Base-by-base conservation (phyloP, 495 filamentous ascomycete species). In the Tetracladium setigerum region DNA sequence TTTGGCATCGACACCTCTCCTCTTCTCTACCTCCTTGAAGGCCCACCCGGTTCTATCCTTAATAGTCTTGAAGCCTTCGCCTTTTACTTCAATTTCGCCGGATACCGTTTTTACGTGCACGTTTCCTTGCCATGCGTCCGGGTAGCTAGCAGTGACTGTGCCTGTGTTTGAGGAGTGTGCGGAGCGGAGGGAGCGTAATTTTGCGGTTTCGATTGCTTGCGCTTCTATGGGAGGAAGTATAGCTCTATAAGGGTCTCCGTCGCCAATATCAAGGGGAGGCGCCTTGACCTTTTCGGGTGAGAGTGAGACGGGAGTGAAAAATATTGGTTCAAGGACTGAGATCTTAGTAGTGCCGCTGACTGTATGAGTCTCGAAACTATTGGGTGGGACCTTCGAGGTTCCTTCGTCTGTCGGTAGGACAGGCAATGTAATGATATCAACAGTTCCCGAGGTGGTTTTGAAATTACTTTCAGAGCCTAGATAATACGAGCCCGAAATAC, bases 401-500 rank as follows among this genome's bases (percentile, higher is more conserved):
- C 27, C 12, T 1, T 17, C 16, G 11, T 55, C 16, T 7, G 31
- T 18, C 16, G 44, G 49, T 2, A 56, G 9, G 16, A 59, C 27
- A 1, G 57, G 57, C 9, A 59, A 22, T 13, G 33, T 30, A 7
- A 27, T 46, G 13, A 52, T 30, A 13, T 19, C 32, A 22, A 60
- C 22, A n/a, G 31, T 41, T 15, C 57, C 51, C 13, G 54, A 48
- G 1, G 37, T 46, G 18, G 37, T 50, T 16, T 38, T 43, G 44
- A 60, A 57, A 7, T 16, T 44, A 14, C 36, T 45, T 7, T 35
- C 7, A 7, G 50, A 52, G 2, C 57, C 57, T 5, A 60, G 32
- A 18, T 53, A 54, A 24, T 38, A 60, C n/a, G 32, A 17, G 7
- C 57, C 57, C 7, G 14, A 19, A 30, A 60, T 60, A 19, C 22